Evolutionary conservation across 331 rosid species (phyloP), one percentile per base, ranked within the genome.

Genomic region (Dryas integrifolia): DNA sequence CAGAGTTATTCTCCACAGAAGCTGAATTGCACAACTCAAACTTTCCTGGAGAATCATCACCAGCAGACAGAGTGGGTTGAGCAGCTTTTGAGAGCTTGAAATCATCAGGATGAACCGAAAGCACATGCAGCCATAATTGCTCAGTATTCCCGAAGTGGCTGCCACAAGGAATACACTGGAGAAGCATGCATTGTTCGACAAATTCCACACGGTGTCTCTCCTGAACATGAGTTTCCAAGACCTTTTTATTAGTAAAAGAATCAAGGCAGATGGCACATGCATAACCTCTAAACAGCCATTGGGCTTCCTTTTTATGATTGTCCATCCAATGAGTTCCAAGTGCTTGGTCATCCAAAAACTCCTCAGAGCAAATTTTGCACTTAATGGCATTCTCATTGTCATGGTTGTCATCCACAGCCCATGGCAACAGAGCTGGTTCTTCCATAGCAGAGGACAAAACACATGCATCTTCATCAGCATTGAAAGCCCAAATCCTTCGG

Each of bases 221-320:
- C 75, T 95, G 98, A 67, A 95, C 99, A 75, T 95, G 99, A 16
- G 87, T 83, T 81, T 95, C 99, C 77, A 95, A 65, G 12, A 92
- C 80, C 73, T 95, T 92, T 82, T 79, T 92, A 58, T 92, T 95
- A 35, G 99, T 95, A 78, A 92, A 95, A 66, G 98, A 92, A 83
- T 95, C 99, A 49, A 95, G 80, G 82, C 99, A 95, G 80, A 95
- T 90, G 35, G 98, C 96, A 87, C 99, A 95, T 15, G 98, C 97
- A 79, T 89, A 82, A 51, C 99, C 98, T 85, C 99, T 84, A 81
- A 92, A 95, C 61, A 95, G 86, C 99, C 98, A 92, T 74, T 95
- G 99, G 35, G 99, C 96, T 88, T 95, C 99, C 87, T 89, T 95
- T 81, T 92, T 89, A 86, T 95, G 99, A 85, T 78, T 77, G 57